Evolutionary conservation across 192 early-diverging fungal species (phyloP), one percentile per base, ranked within the genome.

Genomic region (Coemansia sp.): DNA sequence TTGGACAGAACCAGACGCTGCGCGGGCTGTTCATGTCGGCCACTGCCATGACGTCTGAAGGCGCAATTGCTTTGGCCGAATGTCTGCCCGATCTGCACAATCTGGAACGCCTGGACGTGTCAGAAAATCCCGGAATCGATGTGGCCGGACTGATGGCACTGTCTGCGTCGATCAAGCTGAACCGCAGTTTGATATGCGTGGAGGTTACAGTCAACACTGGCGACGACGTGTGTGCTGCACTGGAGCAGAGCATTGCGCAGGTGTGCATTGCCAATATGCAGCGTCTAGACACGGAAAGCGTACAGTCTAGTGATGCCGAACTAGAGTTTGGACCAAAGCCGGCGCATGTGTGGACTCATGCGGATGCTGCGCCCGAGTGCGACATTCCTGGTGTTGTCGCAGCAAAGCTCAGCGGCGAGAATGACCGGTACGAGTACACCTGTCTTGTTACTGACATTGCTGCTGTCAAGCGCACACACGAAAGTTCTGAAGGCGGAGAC

Each of bases 141-240:
- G 69, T 94, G 62, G 90, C 88, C 2, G 94, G 93, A 8, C 71
- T 92, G 10, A 88, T 92, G 83, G 91, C 93, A 3, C 74, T 96
- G n/a, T 81, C 90, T 3, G 88, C 87, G 9, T 88, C 88, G n/a
- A 82, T 94, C 32, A 88, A 88, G 58, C 87, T 92, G 69, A 96
- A 93, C 72, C 68, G 78, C 43, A 87, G 87, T 49, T 65, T 96
- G 48, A 86, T 86, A 19, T 85, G 83, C 59, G 66, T 96, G 35
- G 91, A 93, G 57, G 67, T 96, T 54, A 86, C 82, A 0, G 70
- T 83, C 23, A 72, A 75, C 43, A 75, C 78, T 8, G 78, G 75
- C 54, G 74, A 83, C 59, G 82, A 81, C 22, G 74, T 80, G n/a
- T 74, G 74, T 29, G 71, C 73, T 12, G 71, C 71, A n/a, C 69